Conservation (phyloP, 805 yeast species). For the Middelhovenomyces tepae region DNA sequence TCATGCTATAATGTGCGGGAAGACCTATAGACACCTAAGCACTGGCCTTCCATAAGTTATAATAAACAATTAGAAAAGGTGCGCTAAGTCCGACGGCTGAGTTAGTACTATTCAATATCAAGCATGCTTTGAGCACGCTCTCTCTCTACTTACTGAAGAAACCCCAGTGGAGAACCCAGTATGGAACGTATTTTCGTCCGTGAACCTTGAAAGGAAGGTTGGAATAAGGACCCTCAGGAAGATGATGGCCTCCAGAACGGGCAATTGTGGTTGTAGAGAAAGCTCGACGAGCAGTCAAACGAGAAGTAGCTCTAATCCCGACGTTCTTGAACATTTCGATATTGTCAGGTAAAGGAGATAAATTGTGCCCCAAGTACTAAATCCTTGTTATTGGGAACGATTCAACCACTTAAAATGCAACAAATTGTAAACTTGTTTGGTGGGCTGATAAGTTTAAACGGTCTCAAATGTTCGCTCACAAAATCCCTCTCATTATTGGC, state of each 20-base stretch:
- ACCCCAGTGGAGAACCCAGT: conserved; percentile 71
- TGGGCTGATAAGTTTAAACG: too few species aligned
- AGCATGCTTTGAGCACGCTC: not conserved
- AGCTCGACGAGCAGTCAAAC: conserved; percentile 21
- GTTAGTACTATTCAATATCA: conserved; percentile 5
- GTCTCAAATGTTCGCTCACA: too few species aligned
- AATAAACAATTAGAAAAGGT: conserved; percentile 72
- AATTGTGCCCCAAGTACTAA: not conserved
- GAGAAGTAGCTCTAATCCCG: conserved; percentile 10
- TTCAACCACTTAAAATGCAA: too few species aligned
- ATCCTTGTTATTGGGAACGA: too few species aligned
- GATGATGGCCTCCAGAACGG: conserved; percentile 36
- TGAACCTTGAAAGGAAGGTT: conserved; percentile 93
- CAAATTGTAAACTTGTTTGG: too few species aligned
- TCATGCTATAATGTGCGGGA: too few species aligned
- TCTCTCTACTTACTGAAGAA: conserved; percentile 45
- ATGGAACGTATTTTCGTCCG: conserved; percentile 79
- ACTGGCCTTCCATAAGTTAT: conserved; percentile 86
- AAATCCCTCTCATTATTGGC: conserved; percentile 1
- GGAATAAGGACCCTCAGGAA: conserved; percentile 76
- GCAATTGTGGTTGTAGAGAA: conserved; percentile 30
- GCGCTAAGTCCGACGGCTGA: conserved; percentile 50
- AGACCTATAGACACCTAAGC: too few species aligned
- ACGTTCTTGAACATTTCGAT: not conserved
- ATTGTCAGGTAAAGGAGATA: not conserved